Evolutionary conservation across 2,329 filamentous ascomycete species (phyloP).

Genomic region (Teratosphaeria pseudoeucalypti): DNA sequence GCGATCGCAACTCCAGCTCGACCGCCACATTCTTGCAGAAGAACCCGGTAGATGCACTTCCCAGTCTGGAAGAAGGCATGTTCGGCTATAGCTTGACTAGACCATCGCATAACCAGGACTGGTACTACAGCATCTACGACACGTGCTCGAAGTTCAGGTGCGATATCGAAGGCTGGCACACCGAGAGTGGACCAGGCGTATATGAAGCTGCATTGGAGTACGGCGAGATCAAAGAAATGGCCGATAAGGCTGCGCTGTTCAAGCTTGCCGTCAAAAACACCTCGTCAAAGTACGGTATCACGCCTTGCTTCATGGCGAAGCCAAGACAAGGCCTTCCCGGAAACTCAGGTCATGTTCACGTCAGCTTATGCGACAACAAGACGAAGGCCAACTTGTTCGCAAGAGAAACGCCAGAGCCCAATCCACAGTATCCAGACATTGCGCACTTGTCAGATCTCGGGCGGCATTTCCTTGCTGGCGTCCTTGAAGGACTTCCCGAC

Average conservation of each 20-base stretch:
- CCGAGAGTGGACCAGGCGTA: slow-evolving; percentile 84
- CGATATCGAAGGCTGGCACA: slow-evolving; percentile 89
- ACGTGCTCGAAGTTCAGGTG: slow-evolving; percentile 68
- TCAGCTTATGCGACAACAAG: slow-evolving; percentile 67
- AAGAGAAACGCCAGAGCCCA: slow-evolving; percentile 59
- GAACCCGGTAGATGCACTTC: slow-evolving; percentile 63
- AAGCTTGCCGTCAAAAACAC: slow-evolving; percentile 91
- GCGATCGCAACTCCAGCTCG: slow-evolving; percentile 53
- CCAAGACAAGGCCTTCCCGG: slow-evolving; percentile 82
- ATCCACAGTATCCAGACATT: slow-evolving; percentile 64
- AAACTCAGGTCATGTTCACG: slow-evolving; percentile 91
- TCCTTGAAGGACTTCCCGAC: slow-evolving; percentile 80
- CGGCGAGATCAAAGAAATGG: slow-evolving; percentile 77
- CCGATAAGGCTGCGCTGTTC: slow-evolving; percentile 83
- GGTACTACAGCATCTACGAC: slow-evolving; percentile 81
- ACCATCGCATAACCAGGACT: slow-evolving; percentile 81
- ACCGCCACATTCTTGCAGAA: slow-evolving; percentile 64
- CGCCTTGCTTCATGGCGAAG: slow-evolving; percentile 98
- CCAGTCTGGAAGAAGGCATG: slow-evolving; percentile 82
- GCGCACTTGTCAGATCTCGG: slow-evolving; percentile 76
- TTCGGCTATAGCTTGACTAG: slow-evolving; percentile 87
- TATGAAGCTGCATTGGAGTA: slow-evolving; percentile 94
- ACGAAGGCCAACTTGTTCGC: slow-evolving; percentile 77
- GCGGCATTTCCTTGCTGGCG: slow-evolving; percentile 81
- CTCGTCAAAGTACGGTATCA: slow-evolving; percentile 78